Base-by-base conservation (phyloP, 1,284 basidiomycete species). In the Irpex rosettiformis region DNA sequence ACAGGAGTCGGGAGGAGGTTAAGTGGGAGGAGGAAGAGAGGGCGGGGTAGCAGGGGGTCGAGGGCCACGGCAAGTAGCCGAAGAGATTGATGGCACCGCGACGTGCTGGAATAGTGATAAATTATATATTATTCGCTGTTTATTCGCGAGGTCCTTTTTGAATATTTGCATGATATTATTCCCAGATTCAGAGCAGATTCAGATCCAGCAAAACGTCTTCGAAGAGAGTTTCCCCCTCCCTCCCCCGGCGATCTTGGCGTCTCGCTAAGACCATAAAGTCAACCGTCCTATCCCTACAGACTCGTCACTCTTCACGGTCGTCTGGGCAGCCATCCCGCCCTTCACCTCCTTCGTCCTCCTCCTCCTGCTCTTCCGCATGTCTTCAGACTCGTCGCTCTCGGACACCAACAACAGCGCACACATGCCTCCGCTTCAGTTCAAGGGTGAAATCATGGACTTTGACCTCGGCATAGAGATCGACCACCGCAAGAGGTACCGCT, bases 401-500 rank as follows among this genome's bases (percentile, higher is more conserved):
- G 48, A 51, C 25, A 52, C 70, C 51, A 67, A 68, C 62, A 54
- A 65, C 59, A 64, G 45, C 59, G 42, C 54, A 24, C 61, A 67
- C 25, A 64, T 65, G 55, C 63, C 65, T 45, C 61, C 73, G 53
- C 69, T 81, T 51, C 84, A 85, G 66, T 79, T 83, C 70, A 85
- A 85, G 67, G 83, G 81, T 66, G 83, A 84, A 70, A 77, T 84
- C 63, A 82, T 86, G 80, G 85, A 86, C 72, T 77, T 86, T 53
- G 85, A 86, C 66, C 83, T 86, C 71, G 81, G 81, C 62, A 70
- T 84, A 57, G 85, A 87, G 68, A 84, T 82, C 5, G 85, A 86
- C 74, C 85, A 86, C 66, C 82, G 84, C 60, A 73, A 72, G 61
- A 61, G 69, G 69, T 70, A 65, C n/a, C n/a, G n/a, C n/a, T n/a